Evolutionary conservation across 2,329 filamentous ascomycete species (phyloP), one percentile per base, ranked within the genome.

Genomic region (Chaetomium olivaceum): DNA sequence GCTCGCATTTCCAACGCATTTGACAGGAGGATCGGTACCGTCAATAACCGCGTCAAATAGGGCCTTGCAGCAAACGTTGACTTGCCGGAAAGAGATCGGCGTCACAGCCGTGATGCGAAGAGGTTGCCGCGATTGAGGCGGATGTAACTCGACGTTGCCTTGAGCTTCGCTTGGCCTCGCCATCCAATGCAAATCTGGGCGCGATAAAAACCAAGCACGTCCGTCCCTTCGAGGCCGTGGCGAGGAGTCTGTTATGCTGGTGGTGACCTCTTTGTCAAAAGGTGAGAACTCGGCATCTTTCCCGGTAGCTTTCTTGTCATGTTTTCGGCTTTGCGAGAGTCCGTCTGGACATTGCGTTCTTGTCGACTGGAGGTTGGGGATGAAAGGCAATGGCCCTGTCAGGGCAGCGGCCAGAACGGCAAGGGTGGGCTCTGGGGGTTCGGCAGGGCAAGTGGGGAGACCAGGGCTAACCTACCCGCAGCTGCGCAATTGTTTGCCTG

Each of bases 71-170:
- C 23, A 25, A 46, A 43, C 46, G 23, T 55, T 25, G 29, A 19
- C 39, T 57, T 60, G 51, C 51, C 43, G 48, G n/a, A 55, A 43
- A 50, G 54, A 56, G 59, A 62, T 62, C 54, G 55, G 54, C 54
- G 25, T 50, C 25, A 16, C 46, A 65, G 59, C 48, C 55, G 58
- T 27, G 59, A 48, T 7, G 25, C 48, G 59, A 54, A 23, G n/a
- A 48, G 58, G 43, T 54, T 65, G 54, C 58, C 52, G 29, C 29
- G 25, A 39, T 43, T 8, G 52, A 21, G 19, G 39, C 46, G 54
- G 58, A 61, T 65, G 63, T 55, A 61, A 65, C 58, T 48, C 14
- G 58, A 58, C 16, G 58, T 61, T 65, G 54, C 63, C 43, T 60
- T 50, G 27, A 29, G 43, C 16, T 54, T 14, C 36, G 54, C 29